Evolutionary conservation across 2,329 filamentous ascomycete genomes (phyloP).

Genomic region (Gnomoniopsis sp.): DNA sequence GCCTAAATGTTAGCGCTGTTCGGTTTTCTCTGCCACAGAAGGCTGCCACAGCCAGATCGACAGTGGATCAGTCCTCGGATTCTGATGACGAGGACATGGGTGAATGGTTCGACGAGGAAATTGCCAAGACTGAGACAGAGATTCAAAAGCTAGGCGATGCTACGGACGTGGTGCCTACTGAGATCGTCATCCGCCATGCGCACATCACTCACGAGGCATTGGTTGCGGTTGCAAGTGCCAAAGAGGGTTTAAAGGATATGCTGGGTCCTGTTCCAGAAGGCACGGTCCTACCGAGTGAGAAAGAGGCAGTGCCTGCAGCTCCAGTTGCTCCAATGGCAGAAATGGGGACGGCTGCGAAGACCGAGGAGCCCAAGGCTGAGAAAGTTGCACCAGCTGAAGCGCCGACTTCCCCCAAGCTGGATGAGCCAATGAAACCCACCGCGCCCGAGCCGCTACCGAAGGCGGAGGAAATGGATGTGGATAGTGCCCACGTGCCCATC

Average conservation of each 20-base stretch:
- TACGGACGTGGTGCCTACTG: conserved; percentile 34
- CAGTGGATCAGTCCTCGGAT: conserved; percentile 46
- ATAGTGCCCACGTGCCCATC: conserved; percentile 27
- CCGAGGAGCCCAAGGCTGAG: conserved; percentile 8
- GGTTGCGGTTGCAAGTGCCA: conserved; percentile 43
- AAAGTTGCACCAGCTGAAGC: neutral
- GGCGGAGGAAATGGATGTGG: conserved; percentile 39
- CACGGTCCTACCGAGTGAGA: conserved; percentile 22
- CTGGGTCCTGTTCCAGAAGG: conserved; percentile 38
- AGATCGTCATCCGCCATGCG: conserved; percentile 44
- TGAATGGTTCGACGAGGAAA: conserved; percentile 52
- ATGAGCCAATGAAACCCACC: conserved; percentile 9
- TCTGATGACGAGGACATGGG: conserved; percentile 58
- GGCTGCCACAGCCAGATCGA: conserved; percentile 23
- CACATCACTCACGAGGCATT: conserved; percentile 46
- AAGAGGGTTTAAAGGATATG: conserved; percentile 40
- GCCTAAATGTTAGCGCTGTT: conserved; percentile 29
- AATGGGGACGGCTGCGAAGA: conserved; percentile 17
- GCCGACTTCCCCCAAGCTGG: conserved; percentile 15
- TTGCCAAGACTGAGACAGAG: conserved; percentile 47
- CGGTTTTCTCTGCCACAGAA: conserved; percentile 39
- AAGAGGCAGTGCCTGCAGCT: conserved; percentile 10
- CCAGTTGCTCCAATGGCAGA: conserved; percentile 21
- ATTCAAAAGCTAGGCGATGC: conserved; percentile 42
- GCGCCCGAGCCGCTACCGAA: conserved; percentile 31